Evolutionary conservation across 345 rosid species (phyloP), one percentile per base, ranked within the genome.

Genomic region (Boechera retrofracta): DNA sequence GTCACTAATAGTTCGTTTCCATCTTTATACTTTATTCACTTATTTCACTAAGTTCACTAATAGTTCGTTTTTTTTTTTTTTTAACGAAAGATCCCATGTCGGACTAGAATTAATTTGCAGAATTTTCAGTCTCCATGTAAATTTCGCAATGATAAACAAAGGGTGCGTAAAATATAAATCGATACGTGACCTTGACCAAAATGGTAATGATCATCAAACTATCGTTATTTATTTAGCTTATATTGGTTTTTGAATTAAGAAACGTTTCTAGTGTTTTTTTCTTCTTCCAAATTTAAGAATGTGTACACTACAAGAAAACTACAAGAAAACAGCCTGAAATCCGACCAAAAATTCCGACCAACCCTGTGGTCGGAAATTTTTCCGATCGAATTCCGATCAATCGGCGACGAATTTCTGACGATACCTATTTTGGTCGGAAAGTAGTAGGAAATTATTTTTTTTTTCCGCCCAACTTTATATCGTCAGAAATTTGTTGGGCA

Each of bases 51-150:
- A 55, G 64, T 70, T 55, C 42, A 3, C 2, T 32, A 4, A 16
- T 16, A 16, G 16, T 38, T 67, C 53, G 10, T 26, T 28, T 62
- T 6, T 49, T 47, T 61, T 36, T 16, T 16, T 16, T 16, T 16
- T 16, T 16, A 8, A 51, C 9, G 52, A 15, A 35, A 48, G 59
- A 53, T 49, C 62, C 32, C 11, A 28, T 41, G 69, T 24, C 48
- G 62, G 53, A 38, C 51, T 15, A 13, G 3, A 44, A 71, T 26
- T 2, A 28, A 39, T 63, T 62, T 73, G 63, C 70, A 63, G 64
- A 64, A 73, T 53, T 29, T 73, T 31, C 77, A 73, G 28, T 73
- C 24, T 41, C 53, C 70, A 73, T 73, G 77, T 18, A 12, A 53
- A 53, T 73, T 73, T 54, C 44, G 77, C 44, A 41, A 68, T 73